Conservation (phyloP, 1,139 yeast genomes). For the Eremothecium coryli region DNA sequence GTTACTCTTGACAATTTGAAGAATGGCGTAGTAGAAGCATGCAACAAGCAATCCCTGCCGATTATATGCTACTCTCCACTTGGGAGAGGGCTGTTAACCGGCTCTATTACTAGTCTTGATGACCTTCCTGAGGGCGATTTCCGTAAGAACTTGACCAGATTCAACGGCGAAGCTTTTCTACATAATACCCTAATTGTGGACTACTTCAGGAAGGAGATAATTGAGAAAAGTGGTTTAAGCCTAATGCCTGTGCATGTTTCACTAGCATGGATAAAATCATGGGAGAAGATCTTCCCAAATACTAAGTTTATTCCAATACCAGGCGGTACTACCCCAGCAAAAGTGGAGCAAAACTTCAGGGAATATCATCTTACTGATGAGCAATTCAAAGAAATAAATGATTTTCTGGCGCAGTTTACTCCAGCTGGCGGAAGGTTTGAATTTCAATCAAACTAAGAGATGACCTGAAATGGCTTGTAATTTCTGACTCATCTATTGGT, state of each 20-base stretch:
- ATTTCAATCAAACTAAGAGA: too few relatives aligned
- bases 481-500: too few relatives aligned
- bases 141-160: constrained; percentile 47
- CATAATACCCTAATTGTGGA: constrained; percentile 45
- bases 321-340: constrained; percentile 50
- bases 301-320: constrained; percentile 71
- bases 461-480: too few relatives aligned
- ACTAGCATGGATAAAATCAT: constrained; percentile 55
- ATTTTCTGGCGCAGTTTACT: constrained; percentile 34
- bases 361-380: constrained; percentile 35
- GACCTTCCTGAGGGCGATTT: constrained; percentile 48
- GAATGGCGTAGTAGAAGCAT: constrained; percentile 51
- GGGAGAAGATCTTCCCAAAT: constrained; percentile 33
- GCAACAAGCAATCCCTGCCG: constrained; percentile 52
- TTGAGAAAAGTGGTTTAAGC: constrained; percentile 39
- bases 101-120: constrained; percentile 39
- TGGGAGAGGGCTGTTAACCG: constrained; percentile 71
- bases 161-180: constrained; percentile 45
- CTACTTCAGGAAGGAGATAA: constrained; percentile 33
- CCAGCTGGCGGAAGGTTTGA: constrained; percentile 47
- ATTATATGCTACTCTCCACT: constrained; percentile 75
- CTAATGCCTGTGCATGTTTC: constrained; percentile 52
- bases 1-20: constrained; percentile 49
- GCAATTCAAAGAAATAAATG: constrained; percentile 44
- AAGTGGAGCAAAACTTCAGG: constrained; percentile 53